A percentile compares a stretch with the other conserved stretches of the same genome.
phyloP scores from a whole-genome alignment of 2,329 filamentous ascomycete species.

The Talaromyces piceae region DNA sequence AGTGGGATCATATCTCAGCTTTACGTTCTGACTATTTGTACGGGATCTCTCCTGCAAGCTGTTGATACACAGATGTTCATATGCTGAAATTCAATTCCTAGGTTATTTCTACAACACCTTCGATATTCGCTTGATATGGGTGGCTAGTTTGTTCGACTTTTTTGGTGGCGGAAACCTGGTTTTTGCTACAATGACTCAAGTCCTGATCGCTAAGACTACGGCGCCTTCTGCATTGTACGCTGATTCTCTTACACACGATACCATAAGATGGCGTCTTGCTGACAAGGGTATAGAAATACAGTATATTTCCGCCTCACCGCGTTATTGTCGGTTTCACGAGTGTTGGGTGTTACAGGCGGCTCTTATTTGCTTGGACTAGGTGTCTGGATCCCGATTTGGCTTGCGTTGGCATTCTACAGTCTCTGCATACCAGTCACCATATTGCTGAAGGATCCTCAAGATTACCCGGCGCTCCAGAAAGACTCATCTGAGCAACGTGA shows the following conservation, averaged over 20 bases:
- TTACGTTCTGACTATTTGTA: background rate
- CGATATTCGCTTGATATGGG: conserved; percentile 1
- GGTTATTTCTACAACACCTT: conserved; percentile 5
- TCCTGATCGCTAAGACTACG: background rate
- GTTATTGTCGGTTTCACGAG: background rate
- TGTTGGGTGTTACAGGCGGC: background rate
- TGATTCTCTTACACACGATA: background rate
- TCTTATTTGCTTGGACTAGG: background rate
- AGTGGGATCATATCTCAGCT: background rate
- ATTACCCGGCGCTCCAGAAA: background rate
- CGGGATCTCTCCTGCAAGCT: background rate
- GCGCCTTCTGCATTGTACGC: background rate
- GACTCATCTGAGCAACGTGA: background rate
- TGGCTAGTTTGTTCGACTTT: background rate
- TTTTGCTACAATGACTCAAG: background rate
- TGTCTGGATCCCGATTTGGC: background rate
- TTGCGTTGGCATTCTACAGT: background rate
- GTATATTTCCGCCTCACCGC: background rate
- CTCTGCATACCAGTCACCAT: background rate
- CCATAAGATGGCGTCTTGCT: background rate
- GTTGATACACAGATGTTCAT: background rate
- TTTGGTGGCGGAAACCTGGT: background rate
- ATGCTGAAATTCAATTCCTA: background rate
- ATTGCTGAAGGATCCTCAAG: background rate
- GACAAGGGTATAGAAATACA: background rate